Percentiles rank a stretch among this genome's conserved stretches.
Evolutionary conservation across 75 land plant species (phyloP).

Genomic region (Isoetes taiwanensis): DNA sequence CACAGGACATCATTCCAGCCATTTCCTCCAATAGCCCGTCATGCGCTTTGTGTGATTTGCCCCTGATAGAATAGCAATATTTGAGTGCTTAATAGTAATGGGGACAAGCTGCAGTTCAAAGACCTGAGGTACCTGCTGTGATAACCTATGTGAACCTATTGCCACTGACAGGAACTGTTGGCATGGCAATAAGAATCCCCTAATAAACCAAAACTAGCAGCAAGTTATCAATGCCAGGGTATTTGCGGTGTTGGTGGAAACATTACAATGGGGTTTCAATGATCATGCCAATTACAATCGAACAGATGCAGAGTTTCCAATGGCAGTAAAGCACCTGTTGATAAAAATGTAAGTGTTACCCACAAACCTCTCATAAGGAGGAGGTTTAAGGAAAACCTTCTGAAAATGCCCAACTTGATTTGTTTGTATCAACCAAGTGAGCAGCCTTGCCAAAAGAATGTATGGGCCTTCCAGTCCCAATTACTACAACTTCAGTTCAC

Average conservation of each 20-base stretch:
- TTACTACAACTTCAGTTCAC: slow-evolving; percentile 58
- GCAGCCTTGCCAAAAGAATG: slow-evolving; percentile 67
- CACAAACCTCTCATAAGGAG: not conserved
- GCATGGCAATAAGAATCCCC: slow-evolving; percentile 79
- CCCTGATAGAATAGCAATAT: slow-evolving; percentile 68
- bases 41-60: slow-evolving; percentile 54
- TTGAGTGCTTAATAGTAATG: slow-evolving; percentile 25
- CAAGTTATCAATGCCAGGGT: slow-evolving; percentile 57
- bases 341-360: not conserved
- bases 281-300: slow-evolving; percentile 50
- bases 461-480: slow-evolving; percentile 52
- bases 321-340: slow-evolving; percentile 58
- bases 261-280: slow-evolving; percentile 65
- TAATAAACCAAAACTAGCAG: slow-evolving; percentile 61
- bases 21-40: slow-evolving; percentile 62
- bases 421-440: slow-evolving; percentile 53
- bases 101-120: slow-evolving; percentile 7
- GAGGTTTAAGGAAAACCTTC: slow-evolving; percentile 21
- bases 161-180: slow-evolving; percentile 77
- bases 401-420: slow-evolving; percentile 46
- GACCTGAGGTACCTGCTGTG: slow-evolving; percentile 36
- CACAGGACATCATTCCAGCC: slow-evolving; percentile 56
- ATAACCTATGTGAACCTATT: slow-evolving; percentile 66
- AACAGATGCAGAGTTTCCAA: slow-evolving; percentile 68
- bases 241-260: slow-evolving; percentile 40